Percentiles rank a stretch among this genome's conserved stretches.
Conservation (phyloP, 495 filamentous ascomycete genomes). For the Podospora australis region DNA sequence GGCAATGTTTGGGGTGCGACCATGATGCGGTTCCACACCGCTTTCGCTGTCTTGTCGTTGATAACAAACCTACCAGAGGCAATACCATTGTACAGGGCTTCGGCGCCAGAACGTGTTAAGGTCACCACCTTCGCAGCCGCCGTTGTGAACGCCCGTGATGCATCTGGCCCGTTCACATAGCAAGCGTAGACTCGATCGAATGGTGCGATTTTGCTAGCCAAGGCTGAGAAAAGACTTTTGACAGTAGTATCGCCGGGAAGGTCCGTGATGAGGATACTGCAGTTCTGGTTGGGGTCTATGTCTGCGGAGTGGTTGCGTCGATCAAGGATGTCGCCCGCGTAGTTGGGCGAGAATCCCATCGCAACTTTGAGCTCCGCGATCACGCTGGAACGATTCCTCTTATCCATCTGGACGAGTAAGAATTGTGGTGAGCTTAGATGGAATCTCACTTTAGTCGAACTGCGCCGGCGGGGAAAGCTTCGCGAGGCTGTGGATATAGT, state of each 20-base stretch:
- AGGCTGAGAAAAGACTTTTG: neutral
- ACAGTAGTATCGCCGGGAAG: neutral
- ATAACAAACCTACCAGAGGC: neutral
- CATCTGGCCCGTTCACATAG: neutral
- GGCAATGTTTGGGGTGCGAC: neutral
- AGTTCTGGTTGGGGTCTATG: neutral
- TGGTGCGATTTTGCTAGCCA: neutral
- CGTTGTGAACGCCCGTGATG: neutral
- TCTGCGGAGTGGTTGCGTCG: neutral
- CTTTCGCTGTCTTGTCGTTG: neutral
- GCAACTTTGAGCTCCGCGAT: too few relatives aligned
- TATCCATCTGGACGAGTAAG: too few relatives aligned
- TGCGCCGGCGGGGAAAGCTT: too few relatives aligned
- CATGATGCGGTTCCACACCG: neutral
- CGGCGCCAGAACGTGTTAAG: neutral
- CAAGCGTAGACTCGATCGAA: neutral
- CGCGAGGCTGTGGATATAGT: too few relatives aligned
- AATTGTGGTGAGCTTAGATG: too few relatives aligned
- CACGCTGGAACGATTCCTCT: too few relatives aligned
- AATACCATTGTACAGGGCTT: neutral
- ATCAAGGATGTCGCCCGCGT: neutral
- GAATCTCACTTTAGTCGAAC: too few relatives aligned
- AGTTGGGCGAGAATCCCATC: neutral
- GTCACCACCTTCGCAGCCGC: neutral
- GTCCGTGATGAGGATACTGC: neutral